Evolutionary conservation across 805 yeast genomes (phyloP).

Genomic region (Nakazawaea peltata): DNA sequence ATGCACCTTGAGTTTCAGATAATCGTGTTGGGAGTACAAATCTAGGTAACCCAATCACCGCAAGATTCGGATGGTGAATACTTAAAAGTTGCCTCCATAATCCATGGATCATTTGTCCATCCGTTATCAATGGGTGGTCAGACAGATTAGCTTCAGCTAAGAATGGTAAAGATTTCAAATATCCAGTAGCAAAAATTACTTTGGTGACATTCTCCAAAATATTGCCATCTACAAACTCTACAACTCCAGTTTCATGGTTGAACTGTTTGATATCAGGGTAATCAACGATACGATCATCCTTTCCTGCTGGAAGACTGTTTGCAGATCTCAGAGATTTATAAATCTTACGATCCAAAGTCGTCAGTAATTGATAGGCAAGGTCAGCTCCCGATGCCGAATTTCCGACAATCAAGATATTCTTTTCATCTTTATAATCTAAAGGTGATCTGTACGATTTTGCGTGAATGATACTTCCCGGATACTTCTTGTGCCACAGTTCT

Average conservation of each 20-base stretch:
- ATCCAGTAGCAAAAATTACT: conserved; percentile 69
- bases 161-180: conserved; percentile 53
- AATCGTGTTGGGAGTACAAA: conserved; percentile 56
- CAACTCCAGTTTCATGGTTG: conserved; percentile 26
- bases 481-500: conserved; percentile 31
- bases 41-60: conserved; percentile 54
- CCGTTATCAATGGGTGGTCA: conserved; percentile 28
- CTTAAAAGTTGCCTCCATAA: conserved; percentile 55
- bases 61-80: conserved; percentile 53
- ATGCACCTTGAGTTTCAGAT: conserved; percentile 56
- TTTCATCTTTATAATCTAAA: conserved; percentile 28
- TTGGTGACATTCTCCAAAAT: conserved; percentile 37
- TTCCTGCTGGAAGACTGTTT: conserved; percentile 34
- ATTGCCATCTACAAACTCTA: conserved; percentile 42
- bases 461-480: conserved; percentile 45
- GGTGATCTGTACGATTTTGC: conserved; percentile 48
- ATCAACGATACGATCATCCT: conserved; percentile 30
- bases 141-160: conserved; percentile 24
- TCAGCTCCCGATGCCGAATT: conserved; percentile 72
- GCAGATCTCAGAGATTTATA: conserved; percentile 44
- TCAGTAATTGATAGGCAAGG: conserved; percentile 52
- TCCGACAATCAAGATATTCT: conserved; percentile 60
- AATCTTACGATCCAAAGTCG: conserved; percentile 29
- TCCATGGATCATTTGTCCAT: conserved; percentile 40
- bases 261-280: conserved; percentile 34